Conservation (phyloP, 805 yeast species). For the Scheffersomyces stipitis region DNA sequence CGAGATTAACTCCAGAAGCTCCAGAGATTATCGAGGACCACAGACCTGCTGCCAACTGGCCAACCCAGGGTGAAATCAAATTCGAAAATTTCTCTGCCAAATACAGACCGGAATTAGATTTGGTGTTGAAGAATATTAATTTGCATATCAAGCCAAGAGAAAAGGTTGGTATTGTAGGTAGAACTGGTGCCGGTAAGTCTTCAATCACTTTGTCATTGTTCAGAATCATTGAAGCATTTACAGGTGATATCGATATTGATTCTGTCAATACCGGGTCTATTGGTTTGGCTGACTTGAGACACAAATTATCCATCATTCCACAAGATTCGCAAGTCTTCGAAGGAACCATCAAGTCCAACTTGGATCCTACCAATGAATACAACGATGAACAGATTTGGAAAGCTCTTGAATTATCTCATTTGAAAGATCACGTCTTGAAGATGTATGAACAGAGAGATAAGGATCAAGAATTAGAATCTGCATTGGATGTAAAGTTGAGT, state of each 20-base stretch:
- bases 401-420: constrained; percentile 43
- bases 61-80: constrained; percentile 34
- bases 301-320: constrained; percentile 42
- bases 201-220: constrained; percentile 44
- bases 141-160: constrained; percentile 37
- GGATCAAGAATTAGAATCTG: constrained; percentile 20
- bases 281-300: constrained; percentile 45
- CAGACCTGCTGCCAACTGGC: constrained; percentile 56
- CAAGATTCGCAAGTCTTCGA: constrained; percentile 48
- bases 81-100: constrained; percentile 40
- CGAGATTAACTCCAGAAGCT: constrained; percentile 81
- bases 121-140: constrained; percentile 40
- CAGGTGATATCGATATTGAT: constrained; percentile 39
- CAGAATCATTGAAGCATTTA: constrained; percentile 41
- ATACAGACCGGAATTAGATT: constrained; percentile 45
- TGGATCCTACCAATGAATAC: constrained; percentile 39
- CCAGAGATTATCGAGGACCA: constrained; percentile 61
- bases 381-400: constrained; percentile 41
- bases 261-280: constrained; percentile 30
- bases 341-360: constrained; percentile 40
- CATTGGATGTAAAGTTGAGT: constrained; percentile 32
- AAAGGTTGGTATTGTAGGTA: constrained; percentile 45
- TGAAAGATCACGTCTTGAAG: constrained; percentile 39
- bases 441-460: constrained; percentile 34
- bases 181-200: constrained; percentile 49